Percentiles rank a stretch among this genome's conserved stretches.
Evolutionary conservation across 306 rosid species (phyloP).

Genomic region (Vicia faba): DNA sequence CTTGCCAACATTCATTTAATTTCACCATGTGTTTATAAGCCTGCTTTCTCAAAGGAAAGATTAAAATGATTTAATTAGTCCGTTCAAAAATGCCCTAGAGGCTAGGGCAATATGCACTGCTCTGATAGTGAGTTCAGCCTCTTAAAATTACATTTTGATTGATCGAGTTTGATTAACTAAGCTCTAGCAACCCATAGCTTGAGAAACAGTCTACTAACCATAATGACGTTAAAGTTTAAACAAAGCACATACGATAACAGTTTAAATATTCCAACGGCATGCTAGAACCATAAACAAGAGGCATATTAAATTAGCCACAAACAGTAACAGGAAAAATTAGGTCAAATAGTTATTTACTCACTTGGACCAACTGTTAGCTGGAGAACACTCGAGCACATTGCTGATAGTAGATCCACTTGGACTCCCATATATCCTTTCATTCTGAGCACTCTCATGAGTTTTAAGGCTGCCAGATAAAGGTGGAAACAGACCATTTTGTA

Average conservation of each 20-base stretch:
- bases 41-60: conserved; percentile 1
- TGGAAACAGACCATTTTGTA: conserved; percentile 64
- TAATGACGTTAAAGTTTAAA: background rate
- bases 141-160: conserved; percentile 30
- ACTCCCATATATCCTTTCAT: conserved; percentile 66
- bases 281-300: conserved; percentile 27
- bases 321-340: conserved; percentile 13
- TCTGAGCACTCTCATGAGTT: conserved; percentile 63
- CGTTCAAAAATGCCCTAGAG: background rate
- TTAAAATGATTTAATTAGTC: conserved; percentile 14
- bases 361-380: conserved; percentile 75
- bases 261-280: conserved; percentile 15
- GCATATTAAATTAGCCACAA: background rate
- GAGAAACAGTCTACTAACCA: conserved; percentile 21
- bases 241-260: background rate
- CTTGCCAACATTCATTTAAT: too few relatives aligned
- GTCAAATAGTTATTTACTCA: conserved; percentile 51
- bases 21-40: too few relatives aligned
- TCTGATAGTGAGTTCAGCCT: background rate
- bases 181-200: conserved; percentile 14
- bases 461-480: conserved; percentile 59
- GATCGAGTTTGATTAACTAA: background rate
- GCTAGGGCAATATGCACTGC: background rate
- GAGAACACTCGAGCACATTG: conserved; percentile 64
- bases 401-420: conserved; percentile 56